Evolutionary conservation across 2,329 filamentous ascomycete genomes (phyloP).

Genomic region (Clonostachys chloroleuca): DNA sequence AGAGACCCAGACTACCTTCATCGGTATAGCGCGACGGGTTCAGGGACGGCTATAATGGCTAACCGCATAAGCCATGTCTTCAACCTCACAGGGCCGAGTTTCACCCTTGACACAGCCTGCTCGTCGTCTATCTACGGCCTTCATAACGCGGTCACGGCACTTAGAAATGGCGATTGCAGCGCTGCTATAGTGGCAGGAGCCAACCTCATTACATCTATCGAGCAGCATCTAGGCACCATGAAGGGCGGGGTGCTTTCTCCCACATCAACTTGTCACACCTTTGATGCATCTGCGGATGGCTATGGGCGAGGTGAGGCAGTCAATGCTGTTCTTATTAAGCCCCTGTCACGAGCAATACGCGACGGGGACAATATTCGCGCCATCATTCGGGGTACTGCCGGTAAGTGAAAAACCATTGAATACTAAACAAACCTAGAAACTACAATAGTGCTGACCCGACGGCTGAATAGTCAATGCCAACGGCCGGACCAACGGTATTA

Average conservation of each 20-base stretch:
- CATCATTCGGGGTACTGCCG: slow-evolving; percentile 39
- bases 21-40: slow-evolving; percentile 1
- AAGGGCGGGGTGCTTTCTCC: slow-evolving; percentile 16
- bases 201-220: slow-evolving; percentile 17
- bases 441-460: not conserved
- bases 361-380: slow-evolving; percentile 46
- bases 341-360: slow-evolving; percentile 42
- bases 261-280: slow-evolving; percentile 33
- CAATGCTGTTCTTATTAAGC: slow-evolving; percentile 48
- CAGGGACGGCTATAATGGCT: slow-evolving; percentile 1
- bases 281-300: slow-evolving; percentile 39
- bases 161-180: slow-evolving; percentile 20
- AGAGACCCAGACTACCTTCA: not conserved
- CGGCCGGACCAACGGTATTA: slow-evolving; percentile 42
- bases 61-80: slow-evolving; percentile 7
- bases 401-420: slow-evolving; percentile 33
- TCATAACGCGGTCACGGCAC: slow-evolving; percentile 28
- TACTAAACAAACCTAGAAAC: slow-evolving; percentile 15
- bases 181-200: slow-evolving; percentile 24
- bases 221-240: slow-evolving; percentile 14
- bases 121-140: slow-evolving; percentile 36
- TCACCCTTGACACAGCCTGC: slow-evolving; percentile 39
- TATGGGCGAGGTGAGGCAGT: slow-evolving; percentile 57
- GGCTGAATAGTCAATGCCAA: slow-evolving; percentile 22
- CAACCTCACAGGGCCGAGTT: slow-evolving; percentile 4